These are phyloP conservation scores for Botrytis cinerea DNA, from an alignment of 2,329 filamentous ascomycete species.

Conservation along the genomic window DNA sequence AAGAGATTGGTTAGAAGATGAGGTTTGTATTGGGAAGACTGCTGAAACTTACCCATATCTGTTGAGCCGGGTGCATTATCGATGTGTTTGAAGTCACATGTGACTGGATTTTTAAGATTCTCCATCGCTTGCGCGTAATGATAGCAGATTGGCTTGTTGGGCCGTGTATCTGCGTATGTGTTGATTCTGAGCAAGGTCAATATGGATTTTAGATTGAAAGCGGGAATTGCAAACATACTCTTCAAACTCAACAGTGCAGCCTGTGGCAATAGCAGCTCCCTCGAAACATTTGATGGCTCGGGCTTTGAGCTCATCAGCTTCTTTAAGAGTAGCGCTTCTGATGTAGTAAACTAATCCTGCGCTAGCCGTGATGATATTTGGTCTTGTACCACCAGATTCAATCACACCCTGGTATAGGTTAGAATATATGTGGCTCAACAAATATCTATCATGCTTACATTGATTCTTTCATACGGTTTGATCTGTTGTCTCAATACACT, in stretches of 20 bases:
- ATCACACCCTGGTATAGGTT: constrained; percentile 19
- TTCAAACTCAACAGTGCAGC: constrained; percentile 36
- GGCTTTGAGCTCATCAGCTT: constrained; percentile 27
- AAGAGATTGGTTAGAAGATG: constrained; percentile 52
- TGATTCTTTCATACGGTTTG: constrained; percentile 38
- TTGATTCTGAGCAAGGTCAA: constrained; percentile 26
- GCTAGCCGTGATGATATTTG: constrained; percentile 45
- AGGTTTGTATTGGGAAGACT: constrained; percentile 26
- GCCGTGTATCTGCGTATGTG: constrained; percentile 32
- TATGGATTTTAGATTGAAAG: neutral
- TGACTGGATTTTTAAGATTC: constrained; percentile 24
- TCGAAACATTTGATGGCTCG: constrained; percentile 35
- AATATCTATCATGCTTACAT: constrained; percentile 44
- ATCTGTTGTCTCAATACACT: constrained; percentile 42
- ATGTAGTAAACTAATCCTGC: constrained; percentile 31
- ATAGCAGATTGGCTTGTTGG: constrained; percentile 30
- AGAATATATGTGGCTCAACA: neutral
- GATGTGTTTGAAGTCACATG: constrained; percentile 24
- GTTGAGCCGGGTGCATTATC: constrained; percentile 30
- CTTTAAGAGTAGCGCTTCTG: constrained; percentile 29
- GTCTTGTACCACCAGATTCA: constrained; percentile 41
- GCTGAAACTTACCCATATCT: constrained; percentile 37
- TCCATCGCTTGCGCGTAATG: constrained; percentile 31
- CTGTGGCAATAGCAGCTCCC: constrained; percentile 35
- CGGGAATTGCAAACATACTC: constrained; percentile 34